These are phyloP conservation scores for Thermoascus crustaceus DNA, from an alignment of 2,329 filamentous ascomycete species.

Conservation along the genomic window DNA sequence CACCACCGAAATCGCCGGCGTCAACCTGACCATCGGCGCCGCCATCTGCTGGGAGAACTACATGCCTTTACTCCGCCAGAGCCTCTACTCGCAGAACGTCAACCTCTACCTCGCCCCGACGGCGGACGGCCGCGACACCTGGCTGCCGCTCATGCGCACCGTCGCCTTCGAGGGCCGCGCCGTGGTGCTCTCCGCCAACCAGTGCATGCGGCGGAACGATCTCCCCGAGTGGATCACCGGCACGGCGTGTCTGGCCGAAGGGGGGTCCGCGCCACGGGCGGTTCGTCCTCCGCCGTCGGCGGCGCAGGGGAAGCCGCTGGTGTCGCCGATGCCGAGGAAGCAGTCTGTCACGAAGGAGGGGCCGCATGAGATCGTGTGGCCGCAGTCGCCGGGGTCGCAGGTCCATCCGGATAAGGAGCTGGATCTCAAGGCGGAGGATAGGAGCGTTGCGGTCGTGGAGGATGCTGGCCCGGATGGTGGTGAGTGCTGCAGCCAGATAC, in stretches of 20 bases:
- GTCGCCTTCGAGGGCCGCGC: constrained; percentile 73
- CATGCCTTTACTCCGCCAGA: constrained; percentile 80
- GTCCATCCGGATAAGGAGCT: constrained; percentile 11
- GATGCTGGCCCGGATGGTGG: not conserved
- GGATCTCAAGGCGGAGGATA: constrained; percentile 6
- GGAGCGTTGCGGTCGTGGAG: constrained; percentile 4
- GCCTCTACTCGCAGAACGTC: constrained; percentile 80
- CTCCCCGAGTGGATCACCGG: constrained; percentile 50
- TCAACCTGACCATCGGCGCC: constrained; percentile 69
- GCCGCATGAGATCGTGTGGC: constrained; percentile 42
- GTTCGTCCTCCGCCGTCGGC: constrained; percentile 2
- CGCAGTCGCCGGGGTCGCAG: constrained; percentile 14
- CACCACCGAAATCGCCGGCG: constrained; percentile 67
- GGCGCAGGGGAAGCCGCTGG: constrained; percentile 2
- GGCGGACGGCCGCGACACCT: constrained; percentile 74
- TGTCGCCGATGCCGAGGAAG: constrained; percentile 10
- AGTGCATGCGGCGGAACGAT: constrained; percentile 58
- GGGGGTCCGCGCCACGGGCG: constrained; percentile 4
- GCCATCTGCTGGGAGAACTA: constrained; percentile 98
- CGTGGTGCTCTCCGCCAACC: constrained; percentile 80
- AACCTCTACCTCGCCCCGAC: constrained; percentile 89
- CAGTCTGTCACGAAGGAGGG: constrained; percentile 29
- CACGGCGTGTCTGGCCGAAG: constrained; percentile 3
- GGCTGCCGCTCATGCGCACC: constrained; percentile 75
- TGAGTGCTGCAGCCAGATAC: too few species aligned